Conservation (phyloP, 306 rosid species). For the Malus sieversii region DNA sequence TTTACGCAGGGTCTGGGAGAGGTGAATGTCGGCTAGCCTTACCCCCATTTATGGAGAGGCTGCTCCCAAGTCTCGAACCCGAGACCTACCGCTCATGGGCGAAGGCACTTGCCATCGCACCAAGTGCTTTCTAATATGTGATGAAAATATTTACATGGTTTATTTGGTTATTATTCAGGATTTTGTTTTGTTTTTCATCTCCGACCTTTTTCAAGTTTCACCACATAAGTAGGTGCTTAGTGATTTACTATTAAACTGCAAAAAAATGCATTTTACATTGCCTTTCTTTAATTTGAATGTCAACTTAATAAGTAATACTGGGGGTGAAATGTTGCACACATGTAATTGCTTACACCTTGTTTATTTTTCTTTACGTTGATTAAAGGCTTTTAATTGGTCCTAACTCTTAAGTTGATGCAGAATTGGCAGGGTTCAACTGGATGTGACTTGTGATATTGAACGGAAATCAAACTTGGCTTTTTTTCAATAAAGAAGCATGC, state of each 20-base stretch:
- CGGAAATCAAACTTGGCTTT: neutral
- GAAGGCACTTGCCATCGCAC: too few relatives aligned
- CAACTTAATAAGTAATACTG: neutral
- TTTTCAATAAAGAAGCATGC: neutral
- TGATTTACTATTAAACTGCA: neutral
- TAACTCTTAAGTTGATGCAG: neutral
- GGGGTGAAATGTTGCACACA: neutral
- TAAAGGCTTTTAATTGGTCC: neutral
- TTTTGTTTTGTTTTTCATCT: neutral
- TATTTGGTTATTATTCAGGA: neutral
- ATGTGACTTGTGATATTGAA: neutral
- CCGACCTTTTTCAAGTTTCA: too few relatives aligned
- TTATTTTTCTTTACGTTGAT: neutral
- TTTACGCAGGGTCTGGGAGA: too few relatives aligned
- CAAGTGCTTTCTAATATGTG: neutral
- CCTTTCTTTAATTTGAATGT: neutral
- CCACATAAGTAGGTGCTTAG: neutral
- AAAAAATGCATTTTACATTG: neutral
- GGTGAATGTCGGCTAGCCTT: too few relatives aligned
- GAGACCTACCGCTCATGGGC: too few relatives aligned
- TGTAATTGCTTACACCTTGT: neutral
- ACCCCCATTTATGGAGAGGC: too few relatives aligned
- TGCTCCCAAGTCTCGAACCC: too few relatives aligned
- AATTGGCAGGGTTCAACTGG: constrained; percentile 30
- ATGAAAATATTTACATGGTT: neutral